Evolutionary conservation across 257 asterid species (phyloP).

Genomic region (Solanum boliviense): DNA sequence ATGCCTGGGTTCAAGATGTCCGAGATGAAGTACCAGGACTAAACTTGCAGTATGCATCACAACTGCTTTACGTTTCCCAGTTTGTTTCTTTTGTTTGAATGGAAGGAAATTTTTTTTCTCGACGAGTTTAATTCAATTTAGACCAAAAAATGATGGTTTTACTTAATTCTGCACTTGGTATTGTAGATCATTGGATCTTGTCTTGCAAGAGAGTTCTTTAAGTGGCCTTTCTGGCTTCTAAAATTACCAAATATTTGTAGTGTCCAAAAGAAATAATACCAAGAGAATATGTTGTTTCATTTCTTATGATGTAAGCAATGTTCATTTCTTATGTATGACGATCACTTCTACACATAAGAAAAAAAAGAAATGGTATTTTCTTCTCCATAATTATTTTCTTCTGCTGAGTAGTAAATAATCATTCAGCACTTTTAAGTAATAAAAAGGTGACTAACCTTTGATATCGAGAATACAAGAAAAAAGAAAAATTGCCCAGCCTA

Average conservation of each 20-base stretch:
- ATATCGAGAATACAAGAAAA: too few relatives aligned
- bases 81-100: not conserved
- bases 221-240: not conserved
- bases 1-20: conserved; percentile 95
- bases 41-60: not conserved
- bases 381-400: not conserved
- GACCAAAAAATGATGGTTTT: not conserved
- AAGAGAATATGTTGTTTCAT: not conserved
- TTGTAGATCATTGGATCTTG: not conserved
- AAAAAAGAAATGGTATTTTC: not conserved
- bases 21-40: conserved; percentile 90
- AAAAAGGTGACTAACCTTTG: not conserved
- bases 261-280: not conserved
- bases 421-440: not conserved
- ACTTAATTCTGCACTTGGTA: not conserved
- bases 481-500: too few relatives aligned
- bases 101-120: not conserved
- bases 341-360: not conserved
- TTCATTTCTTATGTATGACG: not conserved
- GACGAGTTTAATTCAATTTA: not conserved
- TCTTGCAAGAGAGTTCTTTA: not conserved
- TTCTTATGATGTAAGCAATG: not conserved
- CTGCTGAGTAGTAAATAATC: not conserved
- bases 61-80: not conserved
- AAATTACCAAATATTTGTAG: not conserved